Evolutionary conservation across 306 rosid genomes (phyloP), one percentile per base, ranked within the genome.

Genomic region (Quercus mongolica): DNA sequence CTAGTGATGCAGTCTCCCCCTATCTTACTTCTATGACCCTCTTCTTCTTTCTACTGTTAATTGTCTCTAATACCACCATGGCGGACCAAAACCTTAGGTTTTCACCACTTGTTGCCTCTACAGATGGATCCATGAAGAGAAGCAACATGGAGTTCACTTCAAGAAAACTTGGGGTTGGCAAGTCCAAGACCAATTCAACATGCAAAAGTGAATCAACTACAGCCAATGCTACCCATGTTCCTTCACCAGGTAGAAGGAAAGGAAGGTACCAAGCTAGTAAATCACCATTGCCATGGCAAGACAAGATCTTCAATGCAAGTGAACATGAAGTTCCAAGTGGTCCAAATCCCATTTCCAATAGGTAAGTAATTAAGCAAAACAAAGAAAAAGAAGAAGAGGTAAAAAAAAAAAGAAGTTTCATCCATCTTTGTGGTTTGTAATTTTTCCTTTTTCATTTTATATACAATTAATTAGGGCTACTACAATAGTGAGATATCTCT

Each of bases 251-350:
- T 59, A 55, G 56, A 76, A 72, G 80, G 52, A 81, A 80, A 79
- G 69, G 76, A 30, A 70, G 49, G n/a, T 65, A 77, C 80, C 41
- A 62, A 68, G 82, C 63, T 78, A 75, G 81, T 12, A 54, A 76
- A 30, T 79, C 84, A 73, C 78, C 85, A 20, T 64, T 83, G 79
- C 81, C 84, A 59, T 71, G 91, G 92, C 57, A 83, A 76, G 80
- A 83, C 68, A 82, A 72, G 83, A 83, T 75, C 81, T 90, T 88
- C 84, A 86, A 82, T 78, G 90, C 79, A 1, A 79, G 88, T 84
- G 88, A 78, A 58, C 97, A 91, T 86, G 94, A 91, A 86, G 97
- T 93, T 12, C 98, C 98, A 41, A 93, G 98, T 81, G 98, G 98
- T 80, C 98, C 98, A 51, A 93, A 91, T 68, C 98, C 97, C 74